Evolutionary conservation across 306 rosid species (phyloP), one percentile per base, ranked within the genome.

Genomic region (Cucumis melo): DNA sequence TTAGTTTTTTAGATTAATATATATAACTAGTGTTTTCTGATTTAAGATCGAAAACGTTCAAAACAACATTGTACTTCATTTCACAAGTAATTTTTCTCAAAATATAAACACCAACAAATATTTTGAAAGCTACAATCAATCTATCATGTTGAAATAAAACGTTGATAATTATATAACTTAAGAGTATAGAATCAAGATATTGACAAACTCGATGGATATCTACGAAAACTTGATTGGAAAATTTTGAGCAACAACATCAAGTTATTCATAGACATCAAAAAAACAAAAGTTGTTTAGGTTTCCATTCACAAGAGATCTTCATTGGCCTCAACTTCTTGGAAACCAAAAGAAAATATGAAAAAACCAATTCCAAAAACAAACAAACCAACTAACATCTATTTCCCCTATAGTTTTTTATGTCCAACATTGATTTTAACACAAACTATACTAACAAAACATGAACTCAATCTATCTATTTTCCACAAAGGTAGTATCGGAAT

Each of bases 401-500:
- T 4, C 34, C 5, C 34, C 6, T 1, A 0, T 12, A 62, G 7
- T 62, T 24, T 46, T 15, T 17, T 24, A 27, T 61, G 67, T 61
- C 67, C 42, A 61, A 60, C 0, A 13, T 6, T 14, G n/a, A 27
- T 24, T 62, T 62, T 62, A 2, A 44, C 21, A 21, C n/a, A 34
- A 46, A 63, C 44, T 64, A 64, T 11, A 34, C 1, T 19, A 9
- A 64, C 8, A 64, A 64, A 65, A 38, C 72, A 38, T 10, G n/a
- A 16, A 65, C 29, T 65, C 16, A 19, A 38, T 19, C 72, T 36
- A 36, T 36, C 27, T 38, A 71, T 41, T 20, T 70, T 50, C 42
- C 3, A 42, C 48, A 16, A 32, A 32, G 24, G 86, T 79, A 38
- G 97, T 90, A 67, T 93, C 97, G 54, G 98, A 91, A 66, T 87